phyloP scores from a whole-genome alignment of 768 basidiomycete species.

The Porpolomopsis calyptriformis region DNA sequence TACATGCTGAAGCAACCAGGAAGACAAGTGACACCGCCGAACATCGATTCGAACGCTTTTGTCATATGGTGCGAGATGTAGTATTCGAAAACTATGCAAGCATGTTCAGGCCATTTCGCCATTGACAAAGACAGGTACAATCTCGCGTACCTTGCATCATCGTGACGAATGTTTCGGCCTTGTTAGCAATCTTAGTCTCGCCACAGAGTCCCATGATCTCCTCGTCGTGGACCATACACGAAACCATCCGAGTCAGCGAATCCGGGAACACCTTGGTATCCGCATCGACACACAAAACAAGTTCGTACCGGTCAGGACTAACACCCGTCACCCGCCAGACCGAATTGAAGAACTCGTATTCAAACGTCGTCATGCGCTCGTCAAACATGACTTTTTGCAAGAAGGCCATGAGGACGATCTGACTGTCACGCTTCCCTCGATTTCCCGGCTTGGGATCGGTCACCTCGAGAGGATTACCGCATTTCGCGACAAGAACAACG shows the following conservation, averaged over 20 bases:
- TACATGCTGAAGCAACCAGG: conserved; percentile 99
- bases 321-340: conserved; percentile 94
- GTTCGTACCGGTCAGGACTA: conserved; percentile 90
- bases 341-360: conserved; percentile 99
- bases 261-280: conserved; percentile 99
- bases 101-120: conserved; percentile 7
- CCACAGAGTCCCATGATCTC: conserved; percentile 99
- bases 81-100: conserved; percentile 84
- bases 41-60: conserved; percentile 99
- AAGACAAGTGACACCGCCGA: conserved; percentile 97
- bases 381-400: conserved; percentile 99
- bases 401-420: conserved; percentile 96
- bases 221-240: conserved; percentile 92
- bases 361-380: conserved; percentile 98
- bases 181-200: conserved; percentile 99
- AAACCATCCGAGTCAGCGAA: conserved; percentile 89
- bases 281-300: conserved; percentile 92
- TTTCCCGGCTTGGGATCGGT: conserved; percentile 92
- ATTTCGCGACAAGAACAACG: conserved; percentile 90
- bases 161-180: conserved; percentile 95
- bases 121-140: background rate
- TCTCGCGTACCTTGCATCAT: conserved; percentile 91
- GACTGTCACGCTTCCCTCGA: conserved; percentile 96
- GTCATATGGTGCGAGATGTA: conserved; percentile 99
- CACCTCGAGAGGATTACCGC: conserved; percentile 85